Base-by-base conservation (phyloP, 2,329 filamentous ascomycete species). In the Hysterium pulicare region DNA sequence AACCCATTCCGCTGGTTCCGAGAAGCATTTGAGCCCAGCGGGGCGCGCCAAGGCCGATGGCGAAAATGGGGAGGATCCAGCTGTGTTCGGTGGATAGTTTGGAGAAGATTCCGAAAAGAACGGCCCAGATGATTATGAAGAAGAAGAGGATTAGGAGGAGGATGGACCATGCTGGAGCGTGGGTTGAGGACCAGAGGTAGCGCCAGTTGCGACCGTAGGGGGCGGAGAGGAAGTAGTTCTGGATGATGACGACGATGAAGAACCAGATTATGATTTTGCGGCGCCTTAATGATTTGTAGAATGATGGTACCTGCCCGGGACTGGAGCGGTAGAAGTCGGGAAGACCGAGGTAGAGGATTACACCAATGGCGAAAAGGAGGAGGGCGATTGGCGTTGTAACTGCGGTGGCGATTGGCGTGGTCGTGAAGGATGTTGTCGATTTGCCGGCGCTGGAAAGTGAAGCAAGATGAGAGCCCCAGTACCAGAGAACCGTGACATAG, bases 21-120 rank as follows among this genome's bases (percentile, higher is more conserved):
- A 82, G 85, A 58, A 82, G 78, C 58, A 84, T 83, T 59, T 86
- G 82, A 7, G 76, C 76, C 81, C 82, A 86, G 46, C 82, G 72
- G 2, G 82, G 82, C 3, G 81, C 81, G 33, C 77, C 79, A 10
- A 86, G 74, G 11, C 81, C 82, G 45, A 84, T 79, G 34, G 82
- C 81, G 49, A 85, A 83, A 42, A 86, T 76, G 10, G 82, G 82
- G 4, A 86, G 66, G 50, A 84, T 77, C 82, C 82, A 85, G 38
- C 74, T 78, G 59, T 85, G 82, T 13, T 73, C 73, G 49, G 75
- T 76, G 13, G 77, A 78, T n/a, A 83, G 70, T 38, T 68, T 62
- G 8, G 71, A 73, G 50, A 84, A 77, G 40, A 71, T 55, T 49
- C 62, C 72, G 26, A 82, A 71, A 19, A 81, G 54, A 21, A 59